Evolutionary conservation across 352 stramenopile genomes (phyloP), one percentile per base, ranked within the genome.

Genomic region (Globisporangium cystogenes): DNA sequence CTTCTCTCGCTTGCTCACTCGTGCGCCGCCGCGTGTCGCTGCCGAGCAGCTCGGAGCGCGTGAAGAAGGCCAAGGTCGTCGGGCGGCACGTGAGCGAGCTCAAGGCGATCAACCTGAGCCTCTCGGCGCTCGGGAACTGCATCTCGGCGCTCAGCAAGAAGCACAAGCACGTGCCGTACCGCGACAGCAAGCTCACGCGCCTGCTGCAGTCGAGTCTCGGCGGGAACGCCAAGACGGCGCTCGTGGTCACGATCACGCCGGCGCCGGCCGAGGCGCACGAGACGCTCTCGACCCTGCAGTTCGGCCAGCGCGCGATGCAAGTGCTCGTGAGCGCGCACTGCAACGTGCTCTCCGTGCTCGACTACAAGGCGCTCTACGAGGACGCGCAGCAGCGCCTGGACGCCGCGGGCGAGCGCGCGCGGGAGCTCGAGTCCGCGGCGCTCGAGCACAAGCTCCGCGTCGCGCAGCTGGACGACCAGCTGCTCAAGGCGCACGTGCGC

Each of bases 121-220:
- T 88, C 27, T 90, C 75, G 31, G 78, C 81, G 1, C 65, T 91
- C 29, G 80, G 80, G 16, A 87, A 89, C 55, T 91, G 80, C 60
- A 82, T 91, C 43, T 74, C 76, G 4, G 78, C 77, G 12, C 68
- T 88, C 46, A 84, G 71, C 50, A 84, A 81, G 36, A 68, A 77
- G 42, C 53, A 81, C 24, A 67, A 60, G 15, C 76, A 89, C 51
- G 66, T 91, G 31, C 77, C 77, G n/a, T 87, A 89, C 39, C 65
- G 77, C 12, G 77, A 88, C 52, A 88, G 76, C 49, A 91, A 89
- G 60, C 61, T 91, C 44, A 91, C 77, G 10, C 65, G 81, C 1
- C 52, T 89, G 31, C 54, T 89, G 16, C 75, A 87, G 53, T 80
- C 77, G 15, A 87, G 77, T 66, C 59, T 91, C 16, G 77, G 78